Conservation (phyloP, 2,329 filamentous ascomycete species). For the Scleromitrula shiraiana region DNA sequence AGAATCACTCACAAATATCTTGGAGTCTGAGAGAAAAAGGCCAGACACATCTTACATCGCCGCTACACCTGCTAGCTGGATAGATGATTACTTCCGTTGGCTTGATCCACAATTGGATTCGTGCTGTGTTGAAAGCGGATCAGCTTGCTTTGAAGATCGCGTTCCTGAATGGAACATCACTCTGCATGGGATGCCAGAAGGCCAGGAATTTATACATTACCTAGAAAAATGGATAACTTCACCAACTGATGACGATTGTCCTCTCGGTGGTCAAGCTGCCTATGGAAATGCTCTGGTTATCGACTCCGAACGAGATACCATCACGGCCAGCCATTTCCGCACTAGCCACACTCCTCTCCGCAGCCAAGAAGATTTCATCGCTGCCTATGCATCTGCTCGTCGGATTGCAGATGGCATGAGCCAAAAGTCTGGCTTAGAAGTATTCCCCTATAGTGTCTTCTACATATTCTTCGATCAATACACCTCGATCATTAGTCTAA, state of each 20-base stretch:
- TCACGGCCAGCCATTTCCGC: constrained; percentile 84
- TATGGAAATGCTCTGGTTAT: constrained; percentile 82
- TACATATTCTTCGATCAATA: constrained; percentile 99
- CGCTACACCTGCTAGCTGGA: constrained; percentile 85
- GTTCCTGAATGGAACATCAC: constrained; percentile 83
- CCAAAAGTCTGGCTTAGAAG: constrained; percentile 62
- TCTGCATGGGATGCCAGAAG: constrained; percentile 84
- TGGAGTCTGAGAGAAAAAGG: constrained; percentile 91
- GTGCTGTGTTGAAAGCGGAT: constrained; percentile 34
- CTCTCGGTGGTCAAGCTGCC: constrained; percentile 78
- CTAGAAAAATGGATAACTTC: constrained; percentile 73
- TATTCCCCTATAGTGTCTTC: constrained; percentile 96
- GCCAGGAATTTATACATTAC: constrained; percentile 83
- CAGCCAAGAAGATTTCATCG: constrained; percentile 87
- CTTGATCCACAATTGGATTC: constrained; percentile 76
- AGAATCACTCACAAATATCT: constrained; percentile 76
- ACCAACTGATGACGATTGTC: constrained; percentile 76
- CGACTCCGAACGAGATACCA: constrained; percentile 55
- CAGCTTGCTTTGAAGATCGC: constrained; percentile 72
- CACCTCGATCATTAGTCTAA: constrained; percentile 71
- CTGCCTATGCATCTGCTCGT: constrained; percentile 79
- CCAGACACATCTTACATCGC: constrained; percentile 81
- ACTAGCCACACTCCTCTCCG: constrained; percentile 81
- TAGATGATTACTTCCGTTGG: constrained; percentile 96
- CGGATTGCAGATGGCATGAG: constrained; percentile 76